Percentiles rank a stretch among this genome's conserved stretches.
Evolutionary conservation across 78 protist genomes (phyloP).

Genomic region (Blattamonas nauphoetae): DNA sequence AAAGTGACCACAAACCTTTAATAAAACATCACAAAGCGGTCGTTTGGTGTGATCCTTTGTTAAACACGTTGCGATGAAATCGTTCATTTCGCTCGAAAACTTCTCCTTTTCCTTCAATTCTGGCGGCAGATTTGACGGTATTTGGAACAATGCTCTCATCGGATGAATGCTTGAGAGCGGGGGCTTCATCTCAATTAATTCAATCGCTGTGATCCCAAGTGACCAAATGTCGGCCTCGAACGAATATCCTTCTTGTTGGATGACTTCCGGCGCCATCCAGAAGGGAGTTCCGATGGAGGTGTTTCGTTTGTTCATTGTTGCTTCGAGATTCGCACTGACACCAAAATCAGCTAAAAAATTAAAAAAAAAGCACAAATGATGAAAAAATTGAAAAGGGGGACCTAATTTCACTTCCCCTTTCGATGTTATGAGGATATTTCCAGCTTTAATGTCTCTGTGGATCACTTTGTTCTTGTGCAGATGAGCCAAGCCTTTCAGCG

Average conservation of each 20-base stretch:
- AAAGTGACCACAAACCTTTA: too few species aligned
- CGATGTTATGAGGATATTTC: not conserved
- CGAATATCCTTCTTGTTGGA: not conserved
- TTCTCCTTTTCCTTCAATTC: too few species aligned
- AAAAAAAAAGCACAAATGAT: not conserved
- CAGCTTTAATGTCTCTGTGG: not conserved
- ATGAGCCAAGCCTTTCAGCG: not conserved
- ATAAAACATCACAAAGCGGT: too few species aligned
- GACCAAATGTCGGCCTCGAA: too few species aligned
- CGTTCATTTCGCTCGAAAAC: too few species aligned
- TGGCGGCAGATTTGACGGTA: too few species aligned
- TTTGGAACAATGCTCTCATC: too few species aligned
- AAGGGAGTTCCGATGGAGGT: not conserved
- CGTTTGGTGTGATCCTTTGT: too few species aligned
- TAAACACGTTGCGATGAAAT: too few species aligned
- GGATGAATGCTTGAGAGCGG: too few species aligned
- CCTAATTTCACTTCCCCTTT: not conserved
- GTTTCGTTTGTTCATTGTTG: not conserved
- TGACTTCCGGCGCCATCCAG: not conserved
- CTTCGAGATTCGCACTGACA: not conserved
- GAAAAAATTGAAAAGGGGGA: not conserved
- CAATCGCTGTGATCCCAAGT: too few species aligned
- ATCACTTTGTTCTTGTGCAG: not conserved
- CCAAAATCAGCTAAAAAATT: not conserved
- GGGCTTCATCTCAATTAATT: too few species aligned